Percentiles rank a stretch among this genome's conserved stretches.
These are phyloP conservation scores for Cladosporium oxysporum DNA, from an alignment of 2,329 filamentous ascomycete genomes.

Conservation along the genomic window DNA sequence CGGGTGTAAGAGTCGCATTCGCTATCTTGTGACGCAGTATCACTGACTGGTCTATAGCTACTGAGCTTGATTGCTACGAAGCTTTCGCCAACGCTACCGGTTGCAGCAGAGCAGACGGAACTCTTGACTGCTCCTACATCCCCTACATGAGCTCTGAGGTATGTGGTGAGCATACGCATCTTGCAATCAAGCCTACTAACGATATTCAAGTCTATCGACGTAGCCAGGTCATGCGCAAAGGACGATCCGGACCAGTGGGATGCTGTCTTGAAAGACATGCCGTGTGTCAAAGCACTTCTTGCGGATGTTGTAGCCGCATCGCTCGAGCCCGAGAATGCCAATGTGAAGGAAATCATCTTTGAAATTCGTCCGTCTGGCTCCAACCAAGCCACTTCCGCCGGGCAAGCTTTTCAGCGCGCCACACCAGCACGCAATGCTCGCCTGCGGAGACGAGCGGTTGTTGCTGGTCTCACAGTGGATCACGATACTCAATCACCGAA, in stretches of 20 bases:
- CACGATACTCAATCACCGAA: not conserved
- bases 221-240: not conserved
- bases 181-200: not conserved
- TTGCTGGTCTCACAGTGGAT: not conserved
- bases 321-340: not conserved
- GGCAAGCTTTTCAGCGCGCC: not conserved
- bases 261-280: not conserved
- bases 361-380: not conserved
- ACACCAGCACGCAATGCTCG: conserved; percentile 1
- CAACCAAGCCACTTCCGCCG: not conserved
- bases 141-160: not conserved
- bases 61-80: not conserved
- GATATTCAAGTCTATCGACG: not conserved
- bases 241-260: not conserved
- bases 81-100: not conserved
- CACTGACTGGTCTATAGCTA: not conserved
- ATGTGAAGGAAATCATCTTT: not conserved
- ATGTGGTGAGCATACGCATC: not conserved
- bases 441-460: not conserved
- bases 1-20: not conserved
- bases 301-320: not conserved
- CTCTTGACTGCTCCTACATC: not conserved
- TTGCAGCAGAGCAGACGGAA: not conserved
- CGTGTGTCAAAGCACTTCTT: not conserved
- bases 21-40: not conserved